phyloP scores from a whole-genome alignment of 2,329 filamentous ascomycete species.

The Pseudogymnoascus sp. region DNA sequence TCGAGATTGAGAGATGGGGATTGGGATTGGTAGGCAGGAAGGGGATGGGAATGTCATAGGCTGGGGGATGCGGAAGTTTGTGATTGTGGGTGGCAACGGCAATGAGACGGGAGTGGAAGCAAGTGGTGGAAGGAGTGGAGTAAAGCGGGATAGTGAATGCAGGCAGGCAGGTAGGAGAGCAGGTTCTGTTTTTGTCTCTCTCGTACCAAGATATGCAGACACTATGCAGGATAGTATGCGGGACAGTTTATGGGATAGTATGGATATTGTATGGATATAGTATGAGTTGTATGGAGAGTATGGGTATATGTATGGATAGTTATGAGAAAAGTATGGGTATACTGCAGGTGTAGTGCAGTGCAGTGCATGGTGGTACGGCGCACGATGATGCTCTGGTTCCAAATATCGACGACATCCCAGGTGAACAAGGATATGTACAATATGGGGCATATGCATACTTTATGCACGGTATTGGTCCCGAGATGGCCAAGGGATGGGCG shows the following conservation, averaged over 20 bases:
- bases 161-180: neutral
- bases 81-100: neutral
- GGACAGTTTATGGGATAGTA: neutral
- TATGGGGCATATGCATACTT: neutral
- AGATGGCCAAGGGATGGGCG: neutral
- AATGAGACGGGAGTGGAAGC: neutral
- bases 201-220: neutral
- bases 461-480: neutral
- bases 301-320: neutral
- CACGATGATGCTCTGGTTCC: neutral
- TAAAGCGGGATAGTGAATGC: neutral
- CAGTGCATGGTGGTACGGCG: neutral
- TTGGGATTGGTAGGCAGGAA: neutral
- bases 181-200: neutral
- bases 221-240: neutral
- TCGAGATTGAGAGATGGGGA: neutral
- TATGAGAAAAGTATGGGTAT: neutral
- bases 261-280: neutral
- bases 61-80: neutral
- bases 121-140: neutral
- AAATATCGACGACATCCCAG: constrained; percentile 2
- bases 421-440: neutral
- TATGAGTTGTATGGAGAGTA: neutral
- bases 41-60: neutral
- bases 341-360: neutral